These are phyloP conservation scores for Casaregolazyma lundiana DNA, from an alignment of 1,139 yeast species.

Conservation along the genomic window DNA sequence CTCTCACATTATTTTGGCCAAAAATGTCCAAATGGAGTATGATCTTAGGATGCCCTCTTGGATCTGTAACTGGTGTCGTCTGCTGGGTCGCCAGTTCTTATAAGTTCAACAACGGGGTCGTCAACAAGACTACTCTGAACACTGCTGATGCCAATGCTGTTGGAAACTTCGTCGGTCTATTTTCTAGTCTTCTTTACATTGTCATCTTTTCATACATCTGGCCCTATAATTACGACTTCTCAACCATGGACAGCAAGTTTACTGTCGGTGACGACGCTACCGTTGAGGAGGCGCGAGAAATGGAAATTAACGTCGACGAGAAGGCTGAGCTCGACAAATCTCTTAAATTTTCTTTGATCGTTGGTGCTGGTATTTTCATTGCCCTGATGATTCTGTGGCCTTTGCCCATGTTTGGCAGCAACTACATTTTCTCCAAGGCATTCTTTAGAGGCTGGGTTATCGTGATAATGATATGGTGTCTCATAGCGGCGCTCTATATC, in stretches of 20 bases:
- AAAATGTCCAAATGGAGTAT: slow-evolving; percentile 50
- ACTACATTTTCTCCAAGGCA: slow-evolving; percentile 16
- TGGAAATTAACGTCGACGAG: slow-evolving; percentile 6
- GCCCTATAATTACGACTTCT: slow-evolving; percentile 72
- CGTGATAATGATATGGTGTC: slow-evolving; percentile 15
- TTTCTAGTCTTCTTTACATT: slow-evolving; percentile 59
- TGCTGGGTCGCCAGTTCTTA: slow-evolving; percentile 45
- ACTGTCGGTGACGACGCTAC: slow-evolving; percentile 52
- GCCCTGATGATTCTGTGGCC: slow-evolving; percentile 12
- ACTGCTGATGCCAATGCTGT: slow-evolving; percentile 71
- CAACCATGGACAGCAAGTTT: slow-evolving; percentile 49
- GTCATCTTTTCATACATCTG: slow-evolving; percentile 62
- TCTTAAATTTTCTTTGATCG: background rate
- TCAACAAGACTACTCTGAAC: slow-evolving; percentile 59
- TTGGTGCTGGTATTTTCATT: background rate
- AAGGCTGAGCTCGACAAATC: background rate
- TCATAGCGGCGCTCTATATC: slow-evolving; percentile 11
- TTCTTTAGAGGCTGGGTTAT: slow-evolving; percentile 19
- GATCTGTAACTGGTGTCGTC: slow-evolving; percentile 41
- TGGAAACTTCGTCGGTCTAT: slow-evolving; percentile 75
- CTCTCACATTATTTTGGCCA: slow-evolving; percentile 62
- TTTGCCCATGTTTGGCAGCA: slow-evolving; percentile 15
- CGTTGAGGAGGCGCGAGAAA: slow-evolving; percentile 13
- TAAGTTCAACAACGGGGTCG: slow-evolving; percentile 37
- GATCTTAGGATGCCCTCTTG: slow-evolving; percentile 43